Percentiles rank a stretch among this genome's conserved stretches.
phyloP scores from a whole-genome alignment of 192 early-diverging fungal genomes.

The Coemansia sp. region DNA sequence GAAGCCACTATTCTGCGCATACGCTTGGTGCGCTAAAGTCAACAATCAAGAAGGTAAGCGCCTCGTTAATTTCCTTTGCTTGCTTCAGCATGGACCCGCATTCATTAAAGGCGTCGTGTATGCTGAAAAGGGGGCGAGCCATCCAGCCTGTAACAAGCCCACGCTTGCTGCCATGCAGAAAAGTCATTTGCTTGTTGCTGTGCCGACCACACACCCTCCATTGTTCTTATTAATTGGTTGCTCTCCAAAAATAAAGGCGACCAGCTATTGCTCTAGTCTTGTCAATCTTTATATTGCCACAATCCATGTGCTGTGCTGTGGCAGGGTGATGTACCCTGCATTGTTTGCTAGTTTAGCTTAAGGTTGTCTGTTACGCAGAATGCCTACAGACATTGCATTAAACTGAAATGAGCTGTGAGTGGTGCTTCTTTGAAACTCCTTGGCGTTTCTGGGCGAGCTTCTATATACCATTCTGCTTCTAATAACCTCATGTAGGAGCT shows the following conservation, averaged over 20 bases:
- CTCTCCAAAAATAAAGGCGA: too few species aligned
- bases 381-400: too few species aligned
- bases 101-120: neutral
- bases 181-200: too few species aligned
- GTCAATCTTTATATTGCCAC: slow-evolving; percentile 2
- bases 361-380: too few species aligned
- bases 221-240: too few species aligned
- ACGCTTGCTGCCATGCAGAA: too few species aligned
- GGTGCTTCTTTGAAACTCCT: too few species aligned
- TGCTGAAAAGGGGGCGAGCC: slow-evolving; percentile 4
- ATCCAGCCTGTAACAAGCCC: neutral
- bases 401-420: too few species aligned
- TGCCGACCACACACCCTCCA: too few species aligned
- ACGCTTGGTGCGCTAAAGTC: slow-evolving; percentile 73
- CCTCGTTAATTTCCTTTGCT: neutral
- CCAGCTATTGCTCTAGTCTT: neutral
- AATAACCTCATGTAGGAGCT: slow-evolving; percentile 53
- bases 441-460: neutral
- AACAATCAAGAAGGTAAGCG: slow-evolving; percentile 69
- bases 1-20: slow-evolving; percentile 73
- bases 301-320: neutral
- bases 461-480: slow-evolving; percentile 5
- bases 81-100: neutral
- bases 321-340: neutral
- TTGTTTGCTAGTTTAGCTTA: neutral